Evolutionary conservation across 176 grass and related monocot species (phyloP), one percentile per base, ranked within the genome.

Genomic region (Aegilops speltoides): DNA sequence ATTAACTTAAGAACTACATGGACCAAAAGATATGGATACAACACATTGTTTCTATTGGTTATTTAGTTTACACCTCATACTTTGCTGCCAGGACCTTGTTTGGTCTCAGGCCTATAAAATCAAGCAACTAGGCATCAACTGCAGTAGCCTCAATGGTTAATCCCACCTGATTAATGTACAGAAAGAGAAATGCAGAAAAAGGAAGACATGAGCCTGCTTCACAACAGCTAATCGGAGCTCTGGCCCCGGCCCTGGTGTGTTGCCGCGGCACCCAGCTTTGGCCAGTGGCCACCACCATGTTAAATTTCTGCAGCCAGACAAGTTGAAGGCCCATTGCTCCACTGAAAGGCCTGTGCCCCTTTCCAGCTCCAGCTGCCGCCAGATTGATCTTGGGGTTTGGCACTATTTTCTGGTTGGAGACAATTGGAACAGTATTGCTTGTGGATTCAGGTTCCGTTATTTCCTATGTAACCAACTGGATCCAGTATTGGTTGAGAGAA

Each of bases 1-100:
- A 73, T 25, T 59, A 83, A 24, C 37, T 16, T 10, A 17, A 83
- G 34, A 26, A 59, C 81, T 73, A 59, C 67, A 83, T 59, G 81
- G 72, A 73, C 32, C 23, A 28, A 57, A 54, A 54, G 50, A 54
- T 54, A 54, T 19, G 50, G 73, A 54, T 32, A 50, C 20, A 32
- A 20, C 50, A 40, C 23, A 59, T 26, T 17, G 33, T 17, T 68
- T 32, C 66, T 68, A 19, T 9, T 67, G 64, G 28, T 67, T 67
- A 67, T 33, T 67, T 32, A 31, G 25, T 67, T 67, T 67, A 32
- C 26, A 31, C 64, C 28, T 32, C 28, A 16, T 16, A 31, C 28
- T 32, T 67, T 31, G 25, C 28, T 67, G 26, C 28, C 28, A 15
- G 64, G 64, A 31, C 31, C 24, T 67, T 67, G 28, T 67, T 31